Evolutionary conservation across 1,284 basidiomycete genomes (phyloP).

Genomic region (Mycena sp.): DNA sequence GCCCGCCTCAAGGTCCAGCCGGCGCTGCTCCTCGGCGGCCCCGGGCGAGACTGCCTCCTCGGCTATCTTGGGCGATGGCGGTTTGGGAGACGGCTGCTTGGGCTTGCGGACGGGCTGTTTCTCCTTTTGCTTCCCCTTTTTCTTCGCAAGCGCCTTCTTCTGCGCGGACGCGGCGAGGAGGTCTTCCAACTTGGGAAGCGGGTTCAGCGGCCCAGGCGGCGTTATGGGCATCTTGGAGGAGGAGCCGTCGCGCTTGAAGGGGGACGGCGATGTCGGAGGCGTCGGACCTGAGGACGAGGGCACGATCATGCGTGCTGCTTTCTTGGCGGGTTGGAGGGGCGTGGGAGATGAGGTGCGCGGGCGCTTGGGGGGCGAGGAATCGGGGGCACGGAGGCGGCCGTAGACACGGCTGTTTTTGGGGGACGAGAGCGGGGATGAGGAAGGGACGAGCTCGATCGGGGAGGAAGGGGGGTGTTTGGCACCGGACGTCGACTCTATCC

Average conservation of each 20-base stretch:
- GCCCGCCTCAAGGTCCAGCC: constrained; percentile 5
- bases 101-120: not conserved
- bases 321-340: constrained; percentile 10
- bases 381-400: not conserved
- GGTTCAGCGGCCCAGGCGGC: constrained; percentile 17
- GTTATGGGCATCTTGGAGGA: constrained; percentile 9
- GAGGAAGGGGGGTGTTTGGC: not conserved
- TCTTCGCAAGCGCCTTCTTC: constrained; percentile 12
- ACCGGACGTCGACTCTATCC: too few relatives aligned
- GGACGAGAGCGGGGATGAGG: constrained; percentile 18
- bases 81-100: not conserved
- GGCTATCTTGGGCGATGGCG: not conserved
- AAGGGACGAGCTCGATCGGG: constrained; percentile 5
- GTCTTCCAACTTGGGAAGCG: constrained; percentile 21
- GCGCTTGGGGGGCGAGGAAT: constrained; percentile 22
- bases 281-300: not conserved
- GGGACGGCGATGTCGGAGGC: not conserved
- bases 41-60: not conserved
- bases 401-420: constrained; percentile 17
- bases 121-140: constrained; percentile 3
- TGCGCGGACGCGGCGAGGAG: constrained; percentile 27
- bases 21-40: not conserved
- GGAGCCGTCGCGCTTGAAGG: constrained; percentile 1
- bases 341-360: constrained; percentile 22
- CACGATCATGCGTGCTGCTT: not conserved